These are phyloP conservation scores for Pseudoperonospora humuli DNA, from an alignment of 352 stramenopile species.

Conservation along the genomic window DNA sequence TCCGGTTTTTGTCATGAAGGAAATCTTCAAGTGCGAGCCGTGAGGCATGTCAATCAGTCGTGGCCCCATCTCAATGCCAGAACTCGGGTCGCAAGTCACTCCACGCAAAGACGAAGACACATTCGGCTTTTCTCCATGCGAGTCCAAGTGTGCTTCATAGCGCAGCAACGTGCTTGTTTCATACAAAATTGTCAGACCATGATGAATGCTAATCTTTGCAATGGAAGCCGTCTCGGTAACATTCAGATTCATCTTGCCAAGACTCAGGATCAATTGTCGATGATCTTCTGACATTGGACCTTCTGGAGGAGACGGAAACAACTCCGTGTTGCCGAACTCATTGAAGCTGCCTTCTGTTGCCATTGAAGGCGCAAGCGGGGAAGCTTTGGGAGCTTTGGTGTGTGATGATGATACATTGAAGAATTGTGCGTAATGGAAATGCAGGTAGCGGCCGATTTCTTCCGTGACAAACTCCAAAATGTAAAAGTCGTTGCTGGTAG, in stretches of 20 bases:
- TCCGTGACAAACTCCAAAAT: conserved; percentile 61
- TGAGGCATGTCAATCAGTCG: conserved; percentile 62
- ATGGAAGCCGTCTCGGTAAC: conserved; percentile 6
- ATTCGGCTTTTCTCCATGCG: conserved; percentile 7
- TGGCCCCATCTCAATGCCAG: conserved; percentile 29
- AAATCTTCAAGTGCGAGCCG: conserved; percentile 59
- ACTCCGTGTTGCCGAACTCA: conserved; percentile 12
- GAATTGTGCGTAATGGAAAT: conserved; percentile 68
- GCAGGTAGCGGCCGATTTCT: conserved; percentile 62
- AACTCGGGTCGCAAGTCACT: conserved; percentile 20
- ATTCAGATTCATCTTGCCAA: conserved; percentile 15
- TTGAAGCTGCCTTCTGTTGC: background rate
- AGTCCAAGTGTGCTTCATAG: conserved; percentile 8
- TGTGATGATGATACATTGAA: conserved; percentile 37
- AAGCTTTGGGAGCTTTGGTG: too few relatives aligned
- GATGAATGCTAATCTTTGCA: conserved; percentile 26
- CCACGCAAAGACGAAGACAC: conserved; percentile 9
- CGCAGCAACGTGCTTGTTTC: conserved; percentile 19
- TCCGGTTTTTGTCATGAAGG: conserved; percentile 38
- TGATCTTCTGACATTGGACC: conserved; percentile 13
- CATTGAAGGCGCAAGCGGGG: too few relatives aligned
- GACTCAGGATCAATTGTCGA: conserved; percentile 20
- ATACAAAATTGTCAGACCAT: conserved; percentile 24
- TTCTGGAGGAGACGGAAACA: conserved; percentile 28
- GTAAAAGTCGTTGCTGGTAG: conserved; percentile 51